These are phyloP conservation scores for Heracleum sosnowskyi DNA, from an alignment of 129 eudicot species.

Conservation along the genomic window DNA sequence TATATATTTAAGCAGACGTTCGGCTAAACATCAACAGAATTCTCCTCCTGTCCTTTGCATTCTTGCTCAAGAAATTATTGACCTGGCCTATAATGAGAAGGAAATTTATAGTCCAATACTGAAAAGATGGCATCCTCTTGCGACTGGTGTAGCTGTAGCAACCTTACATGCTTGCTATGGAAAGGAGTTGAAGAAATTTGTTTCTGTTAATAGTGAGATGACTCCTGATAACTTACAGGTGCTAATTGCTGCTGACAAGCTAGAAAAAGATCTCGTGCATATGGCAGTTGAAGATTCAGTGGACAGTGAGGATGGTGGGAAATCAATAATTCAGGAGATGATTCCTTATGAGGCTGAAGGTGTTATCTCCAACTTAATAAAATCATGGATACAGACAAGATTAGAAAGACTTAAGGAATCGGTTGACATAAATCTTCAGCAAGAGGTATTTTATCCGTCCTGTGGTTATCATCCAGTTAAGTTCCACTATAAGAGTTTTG, in stretches of 20 bases:
- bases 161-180: slow-evolving; percentile 94
- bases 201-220: slow-evolving; percentile 73
- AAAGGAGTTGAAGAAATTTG: slow-evolving; percentile 80
- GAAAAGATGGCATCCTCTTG: slow-evolving; percentile 95
- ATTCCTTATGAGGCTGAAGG: slow-evolving; percentile 95
- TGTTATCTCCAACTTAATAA: slow-evolving; percentile 66
- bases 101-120: slow-evolving; percentile 71
- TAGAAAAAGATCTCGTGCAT: slow-evolving; percentile 87
- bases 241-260: slow-evolving; percentile 80
- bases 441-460: slow-evolving; percentile 56
- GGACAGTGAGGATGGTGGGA: slow-evolving; percentile 97
- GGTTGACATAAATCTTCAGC: slow-evolving; percentile 76
- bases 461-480: not conserved
- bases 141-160: slow-evolving; percentile 96
- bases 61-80: slow-evolving; percentile 88
- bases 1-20: slow-evolving; percentile 85
- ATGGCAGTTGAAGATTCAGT: slow-evolving; percentile 98
- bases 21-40: slow-evolving; percentile 81
- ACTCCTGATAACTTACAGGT: slow-evolving; percentile 89
- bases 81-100: slow-evolving; percentile 72
- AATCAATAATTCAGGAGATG: slow-evolving; percentile 90
- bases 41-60: slow-evolving; percentile 86
- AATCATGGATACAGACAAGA: slow-evolving; percentile 72
- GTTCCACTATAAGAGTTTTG: not conserved
- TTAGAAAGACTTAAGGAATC: slow-evolving; percentile 67